phyloP scores from a whole-genome alignment of 1,139 yeast species.

The Debaryomyces fabryi region DNA sequence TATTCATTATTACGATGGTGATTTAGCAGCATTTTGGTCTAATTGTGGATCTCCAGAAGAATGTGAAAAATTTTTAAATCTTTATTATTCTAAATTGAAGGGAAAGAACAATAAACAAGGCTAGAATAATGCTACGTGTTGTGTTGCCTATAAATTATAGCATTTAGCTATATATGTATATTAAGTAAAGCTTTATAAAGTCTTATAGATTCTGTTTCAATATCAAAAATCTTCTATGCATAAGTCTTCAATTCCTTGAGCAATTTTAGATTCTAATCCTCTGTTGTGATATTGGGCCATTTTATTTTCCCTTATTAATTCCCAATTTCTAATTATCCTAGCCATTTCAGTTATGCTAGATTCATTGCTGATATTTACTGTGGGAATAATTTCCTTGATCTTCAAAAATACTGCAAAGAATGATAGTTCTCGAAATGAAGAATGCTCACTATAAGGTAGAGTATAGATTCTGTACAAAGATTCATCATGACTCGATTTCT shows the following conservation, averaged over 20 bases:
- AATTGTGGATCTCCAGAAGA: slow-evolving; percentile 50
- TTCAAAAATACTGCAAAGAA: slow-evolving; percentile 59
- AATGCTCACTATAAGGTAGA: slow-evolving; percentile 92
- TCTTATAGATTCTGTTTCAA: not conserved
- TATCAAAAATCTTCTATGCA: slow-evolving; percentile 22
- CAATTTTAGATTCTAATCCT: not conserved
- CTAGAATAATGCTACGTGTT: not conserved
- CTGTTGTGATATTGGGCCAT: not conserved
- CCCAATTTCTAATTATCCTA: slow-evolving; percentile 53
- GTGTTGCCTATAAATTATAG: not conserved
- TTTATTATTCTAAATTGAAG: slow-evolving; percentile 28
- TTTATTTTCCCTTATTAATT: slow-evolving; percentile 21
- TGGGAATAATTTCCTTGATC: slow-evolving; percentile 66
- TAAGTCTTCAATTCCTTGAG: slow-evolving; percentile 17
- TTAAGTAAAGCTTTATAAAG: not conserved
- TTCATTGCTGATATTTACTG: slow-evolving; percentile 62
- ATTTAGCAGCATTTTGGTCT: slow-evolving; percentile 62
- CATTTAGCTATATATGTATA: slow-evolving; percentile 3
- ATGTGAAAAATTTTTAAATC: slow-evolving; percentile 54
- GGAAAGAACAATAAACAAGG: slow-evolving; percentile 11
- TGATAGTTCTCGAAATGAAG: slow-evolving; percentile 79
- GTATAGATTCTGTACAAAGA: slow-evolving; percentile 51
- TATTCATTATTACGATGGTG: slow-evolving; percentile 57
- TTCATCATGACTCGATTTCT: slow-evolving; percentile 27
- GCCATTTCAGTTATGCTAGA: slow-evolving; percentile 42